These are phyloP conservation scores for Phoenix dactylifera DNA, from an alignment of 176 grass and related monocot genomes.

Conservation along the genomic window DNA sequence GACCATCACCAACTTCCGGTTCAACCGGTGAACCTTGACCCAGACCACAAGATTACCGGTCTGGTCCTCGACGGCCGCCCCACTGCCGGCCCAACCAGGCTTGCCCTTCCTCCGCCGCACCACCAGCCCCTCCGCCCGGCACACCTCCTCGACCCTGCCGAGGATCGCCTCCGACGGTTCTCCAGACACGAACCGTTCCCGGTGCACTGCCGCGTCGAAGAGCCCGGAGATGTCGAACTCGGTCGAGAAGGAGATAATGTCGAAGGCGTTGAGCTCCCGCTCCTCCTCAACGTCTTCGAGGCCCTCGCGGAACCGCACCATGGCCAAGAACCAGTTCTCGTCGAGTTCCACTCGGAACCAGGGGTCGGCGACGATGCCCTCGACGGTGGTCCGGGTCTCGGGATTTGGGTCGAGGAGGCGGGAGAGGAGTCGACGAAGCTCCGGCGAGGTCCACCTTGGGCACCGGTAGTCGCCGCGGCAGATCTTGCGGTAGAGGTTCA, in stretches of 20 bases:
- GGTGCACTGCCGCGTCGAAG: neutral
- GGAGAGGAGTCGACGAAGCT: constrained; percentile 18
- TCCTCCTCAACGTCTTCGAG: constrained; percentile 4
- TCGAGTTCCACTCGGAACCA: constrained; percentile 30
- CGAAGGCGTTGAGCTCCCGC: constrained; percentile 25
- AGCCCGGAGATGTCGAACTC: constrained; percentile 23
- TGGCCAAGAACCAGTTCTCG: constrained; percentile 4
- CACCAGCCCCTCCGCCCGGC: neutral
- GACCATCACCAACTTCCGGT: constrained; percentile 17
- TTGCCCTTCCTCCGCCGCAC: constrained; percentile 18
- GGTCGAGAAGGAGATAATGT: constrained; percentile 25
- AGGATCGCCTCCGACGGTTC: constrained; percentile 12
- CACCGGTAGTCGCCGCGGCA: constrained; percentile 19
- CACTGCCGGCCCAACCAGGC: neutral
- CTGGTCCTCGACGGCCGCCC: constrained; percentile 12
- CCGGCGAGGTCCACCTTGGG: constrained; percentile 21
- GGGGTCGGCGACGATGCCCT: constrained; percentile 22
- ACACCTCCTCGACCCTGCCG: constrained; percentile 22
- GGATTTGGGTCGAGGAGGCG: constrained; percentile 29
- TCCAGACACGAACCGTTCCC: constrained; percentile 15
- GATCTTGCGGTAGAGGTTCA: constrained; percentile 30
- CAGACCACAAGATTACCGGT: constrained; percentile 16
- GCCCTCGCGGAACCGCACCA: constrained; percentile 3
- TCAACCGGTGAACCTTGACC: constrained; percentile 20
- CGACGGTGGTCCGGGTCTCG: constrained; percentile 16